Percentiles rank a stretch among this genome's conserved stretches.
Evolutionary conservation across 2,329 filamentous ascomycete genomes (phyloP).

Genomic region (Clonostachys chloroleuca): DNA sequence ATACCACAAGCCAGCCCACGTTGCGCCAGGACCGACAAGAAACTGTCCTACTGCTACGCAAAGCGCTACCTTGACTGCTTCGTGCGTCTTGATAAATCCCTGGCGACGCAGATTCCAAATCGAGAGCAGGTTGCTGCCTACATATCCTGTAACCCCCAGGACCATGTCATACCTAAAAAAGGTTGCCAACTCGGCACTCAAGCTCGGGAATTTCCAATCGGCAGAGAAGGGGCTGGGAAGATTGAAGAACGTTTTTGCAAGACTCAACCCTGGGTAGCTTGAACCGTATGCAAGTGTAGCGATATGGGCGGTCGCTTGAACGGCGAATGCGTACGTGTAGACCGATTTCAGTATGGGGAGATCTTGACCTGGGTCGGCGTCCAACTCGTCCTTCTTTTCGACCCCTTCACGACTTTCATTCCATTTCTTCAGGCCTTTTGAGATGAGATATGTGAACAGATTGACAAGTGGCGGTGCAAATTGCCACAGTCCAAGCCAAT

Average conservation of each 20-base stretch:
- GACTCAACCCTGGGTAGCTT: background rate
- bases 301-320: background rate
- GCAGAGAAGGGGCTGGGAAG: background rate
- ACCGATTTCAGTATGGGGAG: background rate
- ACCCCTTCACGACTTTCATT: background rate
- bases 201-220: background rate
- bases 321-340: background rate
- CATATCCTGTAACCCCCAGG: background rate
- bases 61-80: background rate
- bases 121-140: background rate
- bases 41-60: background rate
- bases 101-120: background rate
- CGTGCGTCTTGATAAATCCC: background rate
- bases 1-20: background rate
- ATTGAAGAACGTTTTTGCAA: background rate
- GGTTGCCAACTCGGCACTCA: background rate
- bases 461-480: background rate
- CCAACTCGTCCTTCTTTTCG: background rate
- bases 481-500: background rate
- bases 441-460: background rate
- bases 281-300: background rate
- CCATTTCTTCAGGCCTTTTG: background rate
- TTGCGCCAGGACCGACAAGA: constrained; percentile 1
- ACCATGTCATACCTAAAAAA: constrained; percentile 1
- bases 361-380: background rate